These are phyloP conservation scores for Hemisphaericaspora lyxosophila DNA, from an alignment of 1,139 yeast genomes.

Conservation along the genomic window DNA sequence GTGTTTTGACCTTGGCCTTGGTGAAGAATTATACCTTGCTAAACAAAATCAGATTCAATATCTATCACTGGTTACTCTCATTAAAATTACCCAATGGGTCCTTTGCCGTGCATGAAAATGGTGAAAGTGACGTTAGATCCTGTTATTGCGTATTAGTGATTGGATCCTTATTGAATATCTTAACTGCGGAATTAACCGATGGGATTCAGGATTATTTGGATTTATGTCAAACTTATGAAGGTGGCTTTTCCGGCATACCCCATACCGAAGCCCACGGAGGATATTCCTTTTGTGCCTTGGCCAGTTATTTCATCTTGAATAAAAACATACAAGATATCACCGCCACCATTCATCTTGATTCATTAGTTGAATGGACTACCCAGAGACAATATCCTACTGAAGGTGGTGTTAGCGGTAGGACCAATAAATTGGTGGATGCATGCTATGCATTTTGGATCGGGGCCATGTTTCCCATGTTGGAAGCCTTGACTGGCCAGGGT, in stretches of 20 bases:
- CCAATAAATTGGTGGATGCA: conserved; percentile 92
- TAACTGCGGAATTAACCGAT: conserved; percentile 59
- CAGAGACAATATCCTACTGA: conserved; percentile 69
- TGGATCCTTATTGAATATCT: conserved; percentile 63
- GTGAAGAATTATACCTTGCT: conserved; percentile 44
- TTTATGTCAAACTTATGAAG: conserved; percentile 86
- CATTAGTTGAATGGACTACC: conserved; percentile 62
- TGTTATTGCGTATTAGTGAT: conserved; percentile 82
- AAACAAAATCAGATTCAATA: conserved; percentile 24
- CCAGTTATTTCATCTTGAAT: conserved; percentile 54
- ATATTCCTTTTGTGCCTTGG: conserved; percentile 86
- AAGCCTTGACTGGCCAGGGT: conserved; percentile 32
- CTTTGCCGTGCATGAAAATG: conserved; percentile 69
- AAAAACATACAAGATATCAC: neutral
- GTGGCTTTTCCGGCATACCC: conserved; percentile 88
- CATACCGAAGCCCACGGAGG: conserved; percentile 96
- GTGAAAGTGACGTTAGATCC: conserved; percentile 87
- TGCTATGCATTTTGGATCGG: conserved; percentile 98
- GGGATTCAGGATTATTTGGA: conserved; percentile 62
- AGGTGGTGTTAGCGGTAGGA: conserved; percentile 87
- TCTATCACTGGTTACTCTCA: conserved; percentile 64
- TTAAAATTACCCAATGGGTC: conserved; percentile 73
- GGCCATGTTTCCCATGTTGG: conserved; percentile 65
- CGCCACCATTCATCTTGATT: conserved; percentile 33
- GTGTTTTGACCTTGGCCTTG: conserved; percentile 59